A percentile compares a stretch with the other conserved stretches of the same genome.
Evolutionary conservation across 1,284 basidiomycete genomes (phyloP).

Genomic region (Marasmius tenuissimus): DNA sequence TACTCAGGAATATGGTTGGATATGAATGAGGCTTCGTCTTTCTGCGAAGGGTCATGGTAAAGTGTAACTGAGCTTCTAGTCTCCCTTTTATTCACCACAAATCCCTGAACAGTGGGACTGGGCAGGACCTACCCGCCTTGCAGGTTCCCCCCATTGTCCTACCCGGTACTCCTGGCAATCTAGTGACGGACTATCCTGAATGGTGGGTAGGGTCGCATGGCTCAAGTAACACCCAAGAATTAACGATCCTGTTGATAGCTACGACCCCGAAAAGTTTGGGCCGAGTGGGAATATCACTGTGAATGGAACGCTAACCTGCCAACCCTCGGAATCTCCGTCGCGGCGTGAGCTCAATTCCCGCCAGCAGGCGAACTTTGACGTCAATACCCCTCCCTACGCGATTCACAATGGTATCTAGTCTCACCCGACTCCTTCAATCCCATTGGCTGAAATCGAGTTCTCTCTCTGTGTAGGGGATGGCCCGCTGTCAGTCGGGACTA

Average conservation of each 20-base stretch:
- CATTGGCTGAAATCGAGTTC: neutral
- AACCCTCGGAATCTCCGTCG: conserved; percentile 16
- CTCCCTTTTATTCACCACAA: neutral
- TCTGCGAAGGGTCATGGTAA: conserved; percentile 65
- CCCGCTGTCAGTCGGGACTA: conserved; percentile 45
- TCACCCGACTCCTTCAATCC: neutral
- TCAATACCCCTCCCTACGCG: conserved; percentile 64
- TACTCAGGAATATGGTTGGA: conserved; percentile 77
- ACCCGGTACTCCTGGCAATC: conserved; percentile 53
- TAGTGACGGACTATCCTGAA: conserved; percentile 57
- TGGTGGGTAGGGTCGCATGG: conserved; percentile 43
- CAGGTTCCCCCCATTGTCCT: conserved; percentile 47
- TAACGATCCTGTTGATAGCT: conserved; percentile 37
- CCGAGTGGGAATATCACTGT: conserved; percentile 75
- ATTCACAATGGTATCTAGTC: conserved; percentile 62
- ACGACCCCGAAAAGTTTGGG: conserved; percentile 61
- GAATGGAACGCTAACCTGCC: conserved; percentile 62
- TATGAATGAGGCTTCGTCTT: conserved; percentile 71
- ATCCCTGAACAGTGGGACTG: conserved; percentile 44
- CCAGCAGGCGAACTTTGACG: conserved; percentile 41
- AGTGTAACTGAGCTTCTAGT: neutral
- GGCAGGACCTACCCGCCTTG: conserved; percentile 50
- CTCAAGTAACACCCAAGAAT: neutral
- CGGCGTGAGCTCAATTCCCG: conserved; percentile 47
- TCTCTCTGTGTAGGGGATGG: conserved; percentile 36